Conservation (phyloP, 1,284 basidiomycete species). For the Lentinula novae-zelandiae region DNA sequence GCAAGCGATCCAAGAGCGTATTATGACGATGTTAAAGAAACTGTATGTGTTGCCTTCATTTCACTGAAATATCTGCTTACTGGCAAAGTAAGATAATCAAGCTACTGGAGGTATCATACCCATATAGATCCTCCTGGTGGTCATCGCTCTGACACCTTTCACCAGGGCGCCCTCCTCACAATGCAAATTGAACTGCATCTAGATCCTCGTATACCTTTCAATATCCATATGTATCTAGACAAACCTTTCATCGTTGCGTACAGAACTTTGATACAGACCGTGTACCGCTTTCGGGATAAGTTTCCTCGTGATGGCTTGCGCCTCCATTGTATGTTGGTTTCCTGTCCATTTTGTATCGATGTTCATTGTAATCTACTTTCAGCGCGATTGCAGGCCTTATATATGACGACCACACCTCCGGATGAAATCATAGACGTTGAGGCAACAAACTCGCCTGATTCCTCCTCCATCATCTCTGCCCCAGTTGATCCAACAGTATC, state of each 20-base stretch:
- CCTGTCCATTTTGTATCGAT: not conserved
- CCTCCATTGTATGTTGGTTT: not conserved
- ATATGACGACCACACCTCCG: not conserved
- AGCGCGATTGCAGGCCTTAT: not conserved
- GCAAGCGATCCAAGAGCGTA: constrained; percentile 35
- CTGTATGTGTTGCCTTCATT: constrained; percentile 23
- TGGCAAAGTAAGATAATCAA: constrained; percentile 11
- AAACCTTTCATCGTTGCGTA: constrained; percentile 30
- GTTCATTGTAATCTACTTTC: not conserved
- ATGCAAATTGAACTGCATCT: constrained; percentile 26
- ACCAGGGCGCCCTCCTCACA: constrained; percentile 31
- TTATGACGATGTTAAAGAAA: constrained; percentile 34
- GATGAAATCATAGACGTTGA: not conserved
- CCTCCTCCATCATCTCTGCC: not conserved
- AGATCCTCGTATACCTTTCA: constrained; percentile 22
- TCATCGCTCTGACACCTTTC: not conserved
- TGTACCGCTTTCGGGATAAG: not conserved
- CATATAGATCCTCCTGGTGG: not conserved
- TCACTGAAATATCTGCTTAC: not conserved
- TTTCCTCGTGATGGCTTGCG: not conserved
- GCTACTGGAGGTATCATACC: constrained; percentile 10
- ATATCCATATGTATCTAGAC: constrained; percentile 22
- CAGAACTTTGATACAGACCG: constrained; percentile 8
- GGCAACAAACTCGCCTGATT: not conserved
- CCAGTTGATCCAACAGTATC: too few species aligned